These are phyloP conservation scores for Mariannaea elegans DNA, from an alignment of 2,329 filamentous ascomycete genomes.

Conservation along the genomic window DNA sequence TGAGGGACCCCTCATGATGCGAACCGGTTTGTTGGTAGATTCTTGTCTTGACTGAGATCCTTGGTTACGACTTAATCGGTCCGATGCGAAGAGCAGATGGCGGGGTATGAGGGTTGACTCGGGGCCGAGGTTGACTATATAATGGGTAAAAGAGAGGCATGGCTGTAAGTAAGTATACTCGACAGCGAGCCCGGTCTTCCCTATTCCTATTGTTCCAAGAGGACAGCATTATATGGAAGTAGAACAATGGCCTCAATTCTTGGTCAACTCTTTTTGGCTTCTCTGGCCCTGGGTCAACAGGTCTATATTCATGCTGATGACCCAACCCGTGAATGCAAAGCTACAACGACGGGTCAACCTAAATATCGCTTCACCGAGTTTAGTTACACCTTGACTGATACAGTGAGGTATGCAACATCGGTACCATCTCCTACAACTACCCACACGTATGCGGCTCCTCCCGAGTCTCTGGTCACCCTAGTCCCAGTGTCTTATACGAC, in stretches of 20 bases:
- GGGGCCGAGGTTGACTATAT: too few relatives aligned
- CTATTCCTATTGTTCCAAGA: too few relatives aligned
- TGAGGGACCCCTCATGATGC: too few relatives aligned
- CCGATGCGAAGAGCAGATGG: not conserved
- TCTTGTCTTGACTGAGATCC: too few relatives aligned
- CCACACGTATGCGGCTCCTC: constrained; percentile 41
- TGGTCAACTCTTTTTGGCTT: constrained; percentile 30
- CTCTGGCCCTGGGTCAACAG: constrained; percentile 38
- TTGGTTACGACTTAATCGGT: not conserved
- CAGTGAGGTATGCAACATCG: constrained; percentile 45
- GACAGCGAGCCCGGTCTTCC: too few relatives aligned
- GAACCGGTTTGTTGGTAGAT: too few relatives aligned
- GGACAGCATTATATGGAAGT: too few relatives aligned
- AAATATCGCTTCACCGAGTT: constrained; percentile 42
- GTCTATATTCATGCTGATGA: constrained; percentile 38
- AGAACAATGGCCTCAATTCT: constrained; percentile 31
- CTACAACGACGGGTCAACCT: constrained; percentile 31
- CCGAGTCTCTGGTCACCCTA: constrained; percentile 38
- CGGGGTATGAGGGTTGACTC: too few relatives aligned
- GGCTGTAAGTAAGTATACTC: too few relatives aligned
- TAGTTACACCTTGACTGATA: constrained; percentile 44
- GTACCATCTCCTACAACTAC: constrained; percentile 43
- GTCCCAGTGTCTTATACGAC: constrained; percentile 43
- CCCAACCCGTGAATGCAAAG: constrained; percentile 41
- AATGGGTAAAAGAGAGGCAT: too few relatives aligned